These are phyloP conservation scores for Paramecium primaurelia DNA, from an alignment of 73 alveolate species.

Conservation along the genomic window DNA sequence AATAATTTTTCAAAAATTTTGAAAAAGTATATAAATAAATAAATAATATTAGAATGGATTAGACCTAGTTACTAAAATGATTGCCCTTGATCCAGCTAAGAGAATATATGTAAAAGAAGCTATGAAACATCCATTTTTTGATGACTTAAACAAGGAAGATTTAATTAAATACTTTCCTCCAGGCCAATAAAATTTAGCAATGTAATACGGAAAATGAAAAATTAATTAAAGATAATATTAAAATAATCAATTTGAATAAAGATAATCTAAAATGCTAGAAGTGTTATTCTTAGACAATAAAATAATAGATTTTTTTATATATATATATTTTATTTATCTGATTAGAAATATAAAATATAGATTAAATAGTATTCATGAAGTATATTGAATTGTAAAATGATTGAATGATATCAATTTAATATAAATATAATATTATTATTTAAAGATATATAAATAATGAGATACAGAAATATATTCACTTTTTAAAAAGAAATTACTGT, in stretches of 20 bases:
- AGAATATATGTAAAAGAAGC: conserved; percentile 92
- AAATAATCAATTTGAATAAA: not conserved
- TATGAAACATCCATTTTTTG: conserved; percentile 90
- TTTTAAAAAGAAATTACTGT: too few species aligned
- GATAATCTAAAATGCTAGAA: not conserved
- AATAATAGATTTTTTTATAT: not conserved
- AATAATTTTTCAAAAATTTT: conserved; percentile 65
- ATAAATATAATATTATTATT: too few species aligned
- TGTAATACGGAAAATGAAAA: conserved; percentile 34
- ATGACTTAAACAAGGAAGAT: conserved; percentile 73
- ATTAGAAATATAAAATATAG: too few species aligned
- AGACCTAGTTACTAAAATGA: conserved; percentile 82
- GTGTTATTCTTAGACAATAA: not conserved
- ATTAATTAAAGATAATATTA: not conserved
- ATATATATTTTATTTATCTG: too few species aligned
- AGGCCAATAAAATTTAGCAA: not conserved
- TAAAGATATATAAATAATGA: too few species aligned
- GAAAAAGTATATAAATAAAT: conserved; percentile 48
- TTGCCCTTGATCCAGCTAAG: conserved; percentile 90
- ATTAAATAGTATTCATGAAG: too few species aligned
- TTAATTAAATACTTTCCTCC: conserved; percentile 46
- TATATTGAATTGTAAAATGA: too few species aligned
- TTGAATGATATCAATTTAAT: too few species aligned
- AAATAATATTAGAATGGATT: conserved; percentile 67
- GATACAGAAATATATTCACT: too few species aligned